Percentiles rank a stretch among this genome's conserved stretches.
Evolutionary conservation across 352 stramenopile species (phyloP).

Genomic region (Halophytophthora polymorphica): DNA sequence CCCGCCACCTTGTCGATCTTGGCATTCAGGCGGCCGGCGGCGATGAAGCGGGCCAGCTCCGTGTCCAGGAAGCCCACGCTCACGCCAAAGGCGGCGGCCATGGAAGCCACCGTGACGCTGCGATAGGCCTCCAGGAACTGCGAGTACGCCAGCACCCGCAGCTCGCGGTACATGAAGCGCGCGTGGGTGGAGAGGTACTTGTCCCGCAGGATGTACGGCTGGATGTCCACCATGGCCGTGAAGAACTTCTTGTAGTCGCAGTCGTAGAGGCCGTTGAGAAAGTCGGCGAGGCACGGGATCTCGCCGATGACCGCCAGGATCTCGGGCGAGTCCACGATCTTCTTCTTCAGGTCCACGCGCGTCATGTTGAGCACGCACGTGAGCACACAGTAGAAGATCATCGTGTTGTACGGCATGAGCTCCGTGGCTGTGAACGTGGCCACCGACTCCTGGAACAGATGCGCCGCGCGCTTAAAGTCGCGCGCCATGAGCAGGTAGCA

Average conservation of each 20-base stretch:
- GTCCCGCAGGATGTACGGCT: slow-evolving; percentile 86
- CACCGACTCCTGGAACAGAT: slow-evolving; percentile 95
- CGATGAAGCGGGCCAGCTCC: slow-evolving; percentile 98
- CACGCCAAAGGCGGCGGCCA: slow-evolving; percentile 97
- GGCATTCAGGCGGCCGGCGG: slow-evolving; percentile 93
- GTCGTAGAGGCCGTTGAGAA: slow-evolving; percentile 95
- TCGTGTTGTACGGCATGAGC: slow-evolving; percentile 96
- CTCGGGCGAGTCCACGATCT: slow-evolving; percentile 97
- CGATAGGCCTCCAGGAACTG: slow-evolving; percentile 99
- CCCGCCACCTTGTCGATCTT: slow-evolving; percentile 99
- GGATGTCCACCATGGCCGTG: slow-evolving; percentile 85
- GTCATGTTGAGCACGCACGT: slow-evolving; percentile 93
- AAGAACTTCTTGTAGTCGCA: slow-evolving; percentile 99
- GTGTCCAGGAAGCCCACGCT: slow-evolving; percentile 93
- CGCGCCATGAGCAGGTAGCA: slow-evolving; percentile 91
- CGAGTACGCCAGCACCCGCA: slow-evolving; percentile 96
- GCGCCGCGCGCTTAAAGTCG: slow-evolving; percentile 92
- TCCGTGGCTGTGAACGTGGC: slow-evolving; percentile 98
- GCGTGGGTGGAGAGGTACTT: slow-evolving; percentile 93
- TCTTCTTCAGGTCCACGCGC: slow-evolving; percentile 96
- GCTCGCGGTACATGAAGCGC: slow-evolving; percentile 94
- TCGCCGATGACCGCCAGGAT: slow-evolving; percentile 89
- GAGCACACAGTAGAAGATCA: slow-evolving; percentile 97
- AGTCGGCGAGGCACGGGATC: slow-evolving; percentile 77
- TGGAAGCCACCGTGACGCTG: slow-evolving; percentile 95